Conservation (phyloP, 441 rosid species). For the Melastoma candidum region DNA sequence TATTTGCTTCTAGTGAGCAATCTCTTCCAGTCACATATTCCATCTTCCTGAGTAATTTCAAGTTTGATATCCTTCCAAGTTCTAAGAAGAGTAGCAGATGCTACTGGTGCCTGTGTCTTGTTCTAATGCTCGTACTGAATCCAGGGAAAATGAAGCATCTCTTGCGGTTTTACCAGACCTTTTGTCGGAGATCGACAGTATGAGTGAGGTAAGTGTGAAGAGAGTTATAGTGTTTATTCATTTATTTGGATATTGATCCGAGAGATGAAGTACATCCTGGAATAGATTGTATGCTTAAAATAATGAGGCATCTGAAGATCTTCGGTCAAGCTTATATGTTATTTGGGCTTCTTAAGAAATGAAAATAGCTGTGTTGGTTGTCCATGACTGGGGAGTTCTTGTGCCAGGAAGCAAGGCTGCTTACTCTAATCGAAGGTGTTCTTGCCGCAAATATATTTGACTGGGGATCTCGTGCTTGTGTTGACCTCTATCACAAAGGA, state of each 20-base stretch:
- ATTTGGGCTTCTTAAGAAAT: background rate
- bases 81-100: too few relatives aligned
- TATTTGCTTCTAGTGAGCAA: too few relatives aligned
- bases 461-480: constrained; percentile 99
- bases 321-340: too few relatives aligned
- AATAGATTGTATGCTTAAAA: background rate
- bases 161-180: constrained; percentile 95
- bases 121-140: constrained; percentile 13
- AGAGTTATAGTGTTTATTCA: constrained; percentile 6
- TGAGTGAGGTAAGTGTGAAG: constrained; percentile 58
- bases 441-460: constrained; percentile 98
- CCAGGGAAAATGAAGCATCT: constrained; percentile 98
- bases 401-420: constrained; percentile 79
- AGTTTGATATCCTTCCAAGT: too few relatives aligned
- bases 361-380: constrained; percentile 4
- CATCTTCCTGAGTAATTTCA: too few relatives aligned
- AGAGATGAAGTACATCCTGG: background rate
- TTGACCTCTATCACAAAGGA: constrained; percentile 95
- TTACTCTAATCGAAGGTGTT: constrained; percentile 87
- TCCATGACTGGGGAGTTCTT: constrained; percentile 6
- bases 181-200: constrained; percentile 71
- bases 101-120: background rate
- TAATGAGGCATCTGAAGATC: too few relatives aligned
- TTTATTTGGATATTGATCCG: background rate
- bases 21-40: too few relatives aligned